These are phyloP conservation scores for Aureobasidium subglaciale DNA, from an alignment of 2,329 filamentous ascomycete species.

Conservation along the genomic window DNA sequence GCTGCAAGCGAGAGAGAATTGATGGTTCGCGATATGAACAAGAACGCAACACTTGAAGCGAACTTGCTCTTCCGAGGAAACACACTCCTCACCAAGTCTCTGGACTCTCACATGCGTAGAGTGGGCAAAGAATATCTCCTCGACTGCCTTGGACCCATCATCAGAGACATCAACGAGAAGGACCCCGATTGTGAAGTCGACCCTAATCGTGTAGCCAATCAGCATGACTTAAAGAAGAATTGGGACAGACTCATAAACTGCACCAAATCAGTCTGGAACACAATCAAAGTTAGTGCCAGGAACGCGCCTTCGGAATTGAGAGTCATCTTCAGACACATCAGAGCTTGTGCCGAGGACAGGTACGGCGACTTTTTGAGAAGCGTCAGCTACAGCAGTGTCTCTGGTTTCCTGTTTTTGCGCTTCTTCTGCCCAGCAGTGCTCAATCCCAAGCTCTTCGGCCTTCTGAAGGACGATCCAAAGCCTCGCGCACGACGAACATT, in stretches of 20 bases:
- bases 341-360: slow-evolving; percentile 85
- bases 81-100: slow-evolving; percentile 81
- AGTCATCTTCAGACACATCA: slow-evolving; percentile 81
- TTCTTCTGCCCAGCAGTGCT: slow-evolving; percentile 96
- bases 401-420: slow-evolving; percentile 85
- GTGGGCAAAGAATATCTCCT: slow-evolving; percentile 89
- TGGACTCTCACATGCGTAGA: slow-evolving; percentile 93
- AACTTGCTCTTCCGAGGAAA: slow-evolving; percentile 95
- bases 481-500: slow-evolving; percentile 77
- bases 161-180: slow-evolving; percentile 81
- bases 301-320: slow-evolving; percentile 75
- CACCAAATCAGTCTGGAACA: slow-evolving; percentile 79
- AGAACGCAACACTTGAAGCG: slow-evolving; percentile 75
- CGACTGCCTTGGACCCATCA: slow-evolving; percentile 75
- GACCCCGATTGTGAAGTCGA: slow-evolving; percentile 95
- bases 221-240: slow-evolving; percentile 71
- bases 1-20: slow-evolving; percentile 56
- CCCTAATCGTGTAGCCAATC: slow-evolving; percentile 62
- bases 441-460: slow-evolving; percentile 86
- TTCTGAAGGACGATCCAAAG: slow-evolving; percentile 79
- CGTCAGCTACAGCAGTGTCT: slow-evolving; percentile 88
- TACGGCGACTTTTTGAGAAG: slow-evolving; percentile 89
- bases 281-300: slow-evolving; percentile 66
- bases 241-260: slow-evolving; percentile 70
- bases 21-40: slow-evolving; percentile 69